Base-by-base conservation (phyloP, 805 yeast species). In the Pichia phayaonensis region DNA sequence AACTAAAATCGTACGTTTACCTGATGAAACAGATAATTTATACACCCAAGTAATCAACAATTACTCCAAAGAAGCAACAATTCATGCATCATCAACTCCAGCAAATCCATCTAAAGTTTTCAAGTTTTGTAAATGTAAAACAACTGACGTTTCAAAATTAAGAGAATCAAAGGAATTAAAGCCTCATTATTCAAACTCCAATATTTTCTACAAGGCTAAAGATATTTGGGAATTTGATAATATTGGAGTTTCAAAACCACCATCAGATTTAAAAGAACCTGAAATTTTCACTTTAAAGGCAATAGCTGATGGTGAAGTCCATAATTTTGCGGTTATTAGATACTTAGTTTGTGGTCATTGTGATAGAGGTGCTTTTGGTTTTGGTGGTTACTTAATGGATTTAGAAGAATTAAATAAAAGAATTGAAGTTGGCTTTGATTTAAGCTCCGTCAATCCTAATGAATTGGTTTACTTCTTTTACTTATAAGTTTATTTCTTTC, bases 191-290 rank as follows among this genome's bases (percentile, higher is more conserved):
- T 7, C 39, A 21, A 15, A 40, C 29, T 22, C 15, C 12, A 44
- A 40, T 40, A 15, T n/a, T 18, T 62, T 80, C 59, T 69, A 73
- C 42, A 59, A 68, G 27, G 68, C 83, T 1, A 59, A 66, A 2
- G 87, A 84, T 58, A 80, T 82, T 48, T 86, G 94, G 94, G 86
- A 79, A 55, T 86, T 86, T 58, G 90, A 86, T 55, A 86, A 86
- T 59, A 77, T 86, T 44, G 90, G 89, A 1, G 92, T 86, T 2
- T 83, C 90, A 1, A 74, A 74, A 45, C 69, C 68, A 12, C 48
- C 46, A 2, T 12, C 38, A 8, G 27, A 23, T 23, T 18, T 24
- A 12, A 31, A 44, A 8, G 40, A 48, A n/a, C 26, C 48, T 18
- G 50, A 49, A 38, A 22, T 44, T 24, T 45, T 45, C 11, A 43